Evolutionary conservation across 805 yeast genomes (phyloP).

Genomic region (Lipomyces yamadae): DNA sequence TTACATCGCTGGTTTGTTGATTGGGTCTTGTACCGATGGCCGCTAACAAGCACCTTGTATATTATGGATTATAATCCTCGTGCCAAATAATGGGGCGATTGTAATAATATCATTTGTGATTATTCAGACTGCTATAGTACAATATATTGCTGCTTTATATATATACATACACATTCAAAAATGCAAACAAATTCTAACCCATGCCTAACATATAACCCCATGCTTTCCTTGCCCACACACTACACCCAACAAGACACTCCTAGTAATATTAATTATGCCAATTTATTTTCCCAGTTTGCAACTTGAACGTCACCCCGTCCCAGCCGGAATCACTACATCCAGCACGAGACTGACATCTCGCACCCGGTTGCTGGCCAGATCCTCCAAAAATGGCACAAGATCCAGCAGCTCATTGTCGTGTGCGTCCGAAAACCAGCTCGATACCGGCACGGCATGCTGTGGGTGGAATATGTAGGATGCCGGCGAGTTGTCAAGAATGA

Average conservation of each 20-base stretch:
- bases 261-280: too few relatives aligned
- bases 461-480: slow-evolving; percentile 98
- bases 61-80: too few relatives aligned
- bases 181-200: too few relatives aligned
- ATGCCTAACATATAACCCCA: not conserved
- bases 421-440: slow-evolving; percentile 97
- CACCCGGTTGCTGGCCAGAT: slow-evolving; percentile 68
- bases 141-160: too few relatives aligned
- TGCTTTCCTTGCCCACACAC: not conserved
- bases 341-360: slow-evolving; percentile 84
- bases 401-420: slow-evolving; percentile 96
- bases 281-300: too few relatives aligned
- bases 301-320: not conserved
- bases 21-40: too few relatives aligned
- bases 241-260: not conserved
- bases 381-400: slow-evolving; percentile 87
- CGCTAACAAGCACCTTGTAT: too few relatives aligned
- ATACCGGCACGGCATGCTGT: slow-evolving; percentile 94
- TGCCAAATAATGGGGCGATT: too few relatives aligned
- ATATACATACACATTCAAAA: too few relatives aligned
- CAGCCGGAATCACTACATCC: slow-evolving; percentile 57
- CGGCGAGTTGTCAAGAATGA: slow-evolving; percentile 95
- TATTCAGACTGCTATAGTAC: too few relatives aligned
- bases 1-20: too few relatives aligned
- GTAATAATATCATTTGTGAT: too few relatives aligned